Conservation (phyloP, 495 filamentous ascomycete genomes). For the Hyphodiscus hymeniophilus region DNA sequence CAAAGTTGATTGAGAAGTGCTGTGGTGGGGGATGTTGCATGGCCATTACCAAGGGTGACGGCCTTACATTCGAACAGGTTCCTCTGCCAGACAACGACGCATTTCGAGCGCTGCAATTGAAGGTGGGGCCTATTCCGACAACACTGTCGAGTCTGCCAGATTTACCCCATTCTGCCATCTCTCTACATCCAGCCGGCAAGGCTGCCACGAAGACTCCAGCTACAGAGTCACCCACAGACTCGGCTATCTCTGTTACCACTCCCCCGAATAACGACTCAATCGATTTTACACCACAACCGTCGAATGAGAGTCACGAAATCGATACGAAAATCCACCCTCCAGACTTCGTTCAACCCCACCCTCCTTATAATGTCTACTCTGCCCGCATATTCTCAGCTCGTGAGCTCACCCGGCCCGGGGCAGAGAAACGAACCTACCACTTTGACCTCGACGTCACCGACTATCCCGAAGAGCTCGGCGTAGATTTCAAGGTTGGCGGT, state of each 20-base stretch:
- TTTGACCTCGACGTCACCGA: slow-evolving; percentile 95
- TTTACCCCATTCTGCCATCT: slow-evolving; percentile 66
- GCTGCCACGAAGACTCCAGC: neutral
- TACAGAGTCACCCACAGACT: slow-evolving; percentile 6
- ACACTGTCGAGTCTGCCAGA: slow-evolving; percentile 60
- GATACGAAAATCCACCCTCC: slow-evolving; percentile 60
- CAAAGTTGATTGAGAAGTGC: slow-evolving; percentile 60
- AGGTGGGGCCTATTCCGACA: slow-evolving; percentile 64
- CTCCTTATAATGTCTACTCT: slow-evolving; percentile 82
- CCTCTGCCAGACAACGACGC: slow-evolving; percentile 77
- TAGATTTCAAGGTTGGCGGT: slow-evolving; percentile 94
- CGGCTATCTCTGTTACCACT: slow-evolving; percentile 2
- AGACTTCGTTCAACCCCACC: slow-evolving; percentile 88
- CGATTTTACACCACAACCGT: slow-evolving; percentile 29
- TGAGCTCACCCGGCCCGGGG: slow-evolving; percentile 83
- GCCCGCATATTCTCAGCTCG: slow-evolving; percentile 74
- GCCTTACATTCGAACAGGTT: slow-evolving; percentile 45
- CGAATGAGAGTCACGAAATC: slow-evolving; percentile 24
- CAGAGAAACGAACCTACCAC: slow-evolving; percentile 92
- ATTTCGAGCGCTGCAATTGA: slow-evolving; percentile 67
- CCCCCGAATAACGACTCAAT: slow-evolving; percentile 27
- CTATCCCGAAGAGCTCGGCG: slow-evolving; percentile 77
- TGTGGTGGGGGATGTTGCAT: slow-evolving; percentile 94
- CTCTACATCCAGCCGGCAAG: slow-evolving; percentile 44
- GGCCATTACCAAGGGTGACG: slow-evolving; percentile 46